Percentiles rank a stretch among this genome's conserved stretches.
These are phyloP conservation scores for Chionographis japonica DNA, from an alignment of 106 monocot genomes.

Conservation along the genomic window DNA sequence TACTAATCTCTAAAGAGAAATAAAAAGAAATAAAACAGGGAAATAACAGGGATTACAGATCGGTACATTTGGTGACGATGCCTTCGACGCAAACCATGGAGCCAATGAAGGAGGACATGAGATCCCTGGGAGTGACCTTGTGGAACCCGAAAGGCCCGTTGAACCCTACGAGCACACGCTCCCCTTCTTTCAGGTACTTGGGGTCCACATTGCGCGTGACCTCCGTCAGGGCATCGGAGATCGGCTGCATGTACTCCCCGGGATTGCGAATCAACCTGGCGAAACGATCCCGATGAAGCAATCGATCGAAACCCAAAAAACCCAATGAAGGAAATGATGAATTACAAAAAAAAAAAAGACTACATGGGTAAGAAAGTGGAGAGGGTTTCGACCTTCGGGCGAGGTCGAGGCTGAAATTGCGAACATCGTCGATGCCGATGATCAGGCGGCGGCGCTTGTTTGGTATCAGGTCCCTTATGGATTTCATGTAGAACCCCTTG, in stretches of 20 bases:
- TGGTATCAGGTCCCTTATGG: constrained; percentile 68
- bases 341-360: background rate
- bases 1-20: background rate
- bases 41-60: background rate
- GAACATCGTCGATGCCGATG: constrained; percentile 76
- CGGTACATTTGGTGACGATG: constrained; percentile 94
- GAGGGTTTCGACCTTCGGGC: constrained; percentile 54
- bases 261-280: constrained; percentile 90
- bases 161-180: constrained; percentile 80
- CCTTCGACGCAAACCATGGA: constrained; percentile 97
- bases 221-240: constrained; percentile 85
- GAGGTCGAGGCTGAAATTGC: constrained; percentile 79
- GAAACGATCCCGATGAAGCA: background rate
- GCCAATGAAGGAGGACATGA: constrained; percentile 97
- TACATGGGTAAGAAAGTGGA: background rate
- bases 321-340: background rate
- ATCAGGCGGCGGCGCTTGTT: constrained; percentile 76
- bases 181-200: constrained; percentile 80
- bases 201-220: constrained; percentile 55
- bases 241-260: constrained; percentile 69
- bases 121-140: constrained; percentile 89
- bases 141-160: constrained; percentile 89
- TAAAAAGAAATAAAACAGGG: background rate
- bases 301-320: background rate
- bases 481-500: constrained; percentile 64